A percentile compares a stretch with the other conserved stretches of the same genome.
Evolutionary conservation across 805 yeast species (phyloP).

Genomic region (Metschnikowia bowlesiae): DNA sequence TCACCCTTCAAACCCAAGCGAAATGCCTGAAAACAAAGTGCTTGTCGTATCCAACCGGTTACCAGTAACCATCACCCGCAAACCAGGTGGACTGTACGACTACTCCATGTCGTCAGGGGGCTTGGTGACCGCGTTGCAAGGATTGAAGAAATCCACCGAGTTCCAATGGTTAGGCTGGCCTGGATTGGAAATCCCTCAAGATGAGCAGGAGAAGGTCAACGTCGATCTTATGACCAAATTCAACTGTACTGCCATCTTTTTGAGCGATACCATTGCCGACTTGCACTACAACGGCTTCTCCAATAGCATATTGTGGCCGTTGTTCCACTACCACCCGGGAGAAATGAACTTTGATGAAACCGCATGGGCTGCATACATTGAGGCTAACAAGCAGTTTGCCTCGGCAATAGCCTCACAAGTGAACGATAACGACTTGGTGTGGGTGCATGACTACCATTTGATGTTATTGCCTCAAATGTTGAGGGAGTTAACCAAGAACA

Average conservation of each 20-base stretch:
- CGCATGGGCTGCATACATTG: slow-evolving; percentile 97
- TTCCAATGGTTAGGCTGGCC: slow-evolving; percentile 99
- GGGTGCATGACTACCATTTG: slow-evolving; percentile 98
- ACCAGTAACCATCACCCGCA: slow-evolving; percentile 84
- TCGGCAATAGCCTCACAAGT: slow-evolving; percentile 63
- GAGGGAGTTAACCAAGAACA: slow-evolving; percentile 50
- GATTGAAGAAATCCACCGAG: slow-evolving; percentile 73
- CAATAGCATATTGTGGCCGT: slow-evolving; percentile 94
- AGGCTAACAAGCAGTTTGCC: slow-evolving; percentile 84
- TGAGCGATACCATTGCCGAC: slow-evolving; percentile 87
- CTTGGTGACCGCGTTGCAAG: slow-evolving; percentile 90
- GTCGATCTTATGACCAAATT: slow-evolving; percentile 69
- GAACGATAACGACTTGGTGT: slow-evolving; percentile 79
- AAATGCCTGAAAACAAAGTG: slow-evolving; percentile 53
- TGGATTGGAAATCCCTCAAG: slow-evolving; percentile 71
- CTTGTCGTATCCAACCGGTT: slow-evolving; percentile 90
- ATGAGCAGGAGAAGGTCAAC: slow-evolving; percentile 65
- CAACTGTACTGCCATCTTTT: slow-evolving; percentile 84
- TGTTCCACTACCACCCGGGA: slow-evolving; percentile 98
- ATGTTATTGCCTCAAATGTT: slow-evolving; percentile 92
- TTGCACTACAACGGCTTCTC: slow-evolving; percentile 95
- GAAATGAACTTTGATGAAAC: slow-evolving; percentile 97
- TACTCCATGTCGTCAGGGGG: slow-evolving; percentile 97
- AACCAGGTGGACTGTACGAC: slow-evolving; percentile 58
- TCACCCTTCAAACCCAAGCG: background rate